Conservation (phyloP, 441 rosid genomes). For the Biscutella auriculata region DNA sequence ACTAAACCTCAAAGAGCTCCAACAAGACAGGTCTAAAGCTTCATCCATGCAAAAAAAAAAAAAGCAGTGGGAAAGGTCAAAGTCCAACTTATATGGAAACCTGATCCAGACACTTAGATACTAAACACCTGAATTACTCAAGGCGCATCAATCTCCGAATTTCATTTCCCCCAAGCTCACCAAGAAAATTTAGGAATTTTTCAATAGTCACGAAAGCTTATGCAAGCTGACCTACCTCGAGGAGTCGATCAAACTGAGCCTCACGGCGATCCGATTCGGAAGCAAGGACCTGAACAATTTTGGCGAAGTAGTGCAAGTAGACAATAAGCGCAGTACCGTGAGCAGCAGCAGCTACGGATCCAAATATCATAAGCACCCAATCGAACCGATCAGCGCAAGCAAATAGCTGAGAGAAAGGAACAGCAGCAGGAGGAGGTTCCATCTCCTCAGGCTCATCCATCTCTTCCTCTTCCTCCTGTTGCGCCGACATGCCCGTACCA, state of each 20-base stretch:
- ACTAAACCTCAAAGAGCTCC: slow-evolving; percentile 2
- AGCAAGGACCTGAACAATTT: slow-evolving; percentile 57
- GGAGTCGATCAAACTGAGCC: slow-evolving; percentile 35
- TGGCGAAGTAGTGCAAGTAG: slow-evolving; percentile 92
- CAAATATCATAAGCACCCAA: slow-evolving; percentile 81
- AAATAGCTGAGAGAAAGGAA: slow-evolving; percentile 79
- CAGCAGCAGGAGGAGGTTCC: slow-evolving; percentile 93
- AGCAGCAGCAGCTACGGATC: slow-evolving; percentile 90
- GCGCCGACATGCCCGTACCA: slow-evolving; percentile 43
- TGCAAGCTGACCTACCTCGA: slow-evolving; percentile 39
- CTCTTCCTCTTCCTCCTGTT: slow-evolving; percentile 57
- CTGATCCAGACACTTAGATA: not conserved
- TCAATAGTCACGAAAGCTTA: not conserved
- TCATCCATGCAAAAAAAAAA: not conserved
- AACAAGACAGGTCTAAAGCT: not conserved
- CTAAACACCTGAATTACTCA: not conserved
- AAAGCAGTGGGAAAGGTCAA: not conserved
- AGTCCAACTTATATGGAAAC: not conserved
- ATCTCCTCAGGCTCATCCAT: slow-evolving; percentile 73
- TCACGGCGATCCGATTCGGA: slow-evolving; percentile 13
- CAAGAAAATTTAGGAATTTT: not conserved
- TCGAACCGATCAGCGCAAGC: slow-evolving; percentile 82
- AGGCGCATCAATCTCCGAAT: not conserved
- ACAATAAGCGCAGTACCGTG: slow-evolving; percentile 92
- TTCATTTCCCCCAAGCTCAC: slow-evolving; percentile 2